Percentiles rank a stretch among this genome's conserved stretches.
These are phyloP conservation scores for Chytriomyces sp. DNA, from an alignment of 192 early-diverging fungal species.

Conservation along the genomic window DNA sequence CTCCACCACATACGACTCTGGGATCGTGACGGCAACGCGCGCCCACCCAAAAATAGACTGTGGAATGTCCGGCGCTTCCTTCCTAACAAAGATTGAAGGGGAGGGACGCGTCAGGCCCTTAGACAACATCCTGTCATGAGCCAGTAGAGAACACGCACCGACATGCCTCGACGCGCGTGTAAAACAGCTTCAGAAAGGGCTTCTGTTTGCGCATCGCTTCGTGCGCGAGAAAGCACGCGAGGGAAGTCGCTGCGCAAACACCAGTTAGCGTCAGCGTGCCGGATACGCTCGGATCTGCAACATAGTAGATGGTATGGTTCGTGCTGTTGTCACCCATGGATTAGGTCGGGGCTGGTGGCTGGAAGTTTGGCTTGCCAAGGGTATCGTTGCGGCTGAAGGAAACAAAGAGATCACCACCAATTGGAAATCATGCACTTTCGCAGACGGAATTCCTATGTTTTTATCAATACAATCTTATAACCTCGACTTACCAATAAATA, in stretches of 20 bases:
- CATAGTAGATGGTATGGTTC: constrained; percentile 14
- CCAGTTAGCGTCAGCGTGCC: constrained; percentile 38
- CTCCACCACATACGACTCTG: constrained; percentile 41
- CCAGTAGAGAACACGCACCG: constrained; percentile 18
- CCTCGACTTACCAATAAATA: too few species aligned
- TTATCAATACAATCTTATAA: too few species aligned
- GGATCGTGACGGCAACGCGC: constrained; percentile 28
- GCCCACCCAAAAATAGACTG: constrained; percentile 46
- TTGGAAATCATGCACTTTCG: too few species aligned
- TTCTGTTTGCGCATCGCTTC: constrained; percentile 36
- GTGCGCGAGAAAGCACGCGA: constrained; percentile 32
- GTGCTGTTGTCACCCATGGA: not conserved
- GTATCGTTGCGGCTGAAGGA: too few species aligned
- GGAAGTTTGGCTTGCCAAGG: too few species aligned
- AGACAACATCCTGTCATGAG: too few species aligned
- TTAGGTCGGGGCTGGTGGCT: not conserved
- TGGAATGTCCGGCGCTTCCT: constrained; percentile 39
- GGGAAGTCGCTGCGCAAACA: constrained; percentile 18
- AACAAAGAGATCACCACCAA: too few species aligned
- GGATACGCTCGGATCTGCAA: constrained; percentile 38
- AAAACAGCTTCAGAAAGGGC: constrained; percentile 34
- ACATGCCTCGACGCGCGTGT: constrained; percentile 37
- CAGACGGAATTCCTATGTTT: too few species aligned
- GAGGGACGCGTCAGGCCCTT: too few species aligned
- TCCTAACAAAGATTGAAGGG: constrained; percentile 16